phyloP scores from a whole-genome alignment of 495 filamentous ascomycete species.

The Talaromyces proteolyticus region DNA sequence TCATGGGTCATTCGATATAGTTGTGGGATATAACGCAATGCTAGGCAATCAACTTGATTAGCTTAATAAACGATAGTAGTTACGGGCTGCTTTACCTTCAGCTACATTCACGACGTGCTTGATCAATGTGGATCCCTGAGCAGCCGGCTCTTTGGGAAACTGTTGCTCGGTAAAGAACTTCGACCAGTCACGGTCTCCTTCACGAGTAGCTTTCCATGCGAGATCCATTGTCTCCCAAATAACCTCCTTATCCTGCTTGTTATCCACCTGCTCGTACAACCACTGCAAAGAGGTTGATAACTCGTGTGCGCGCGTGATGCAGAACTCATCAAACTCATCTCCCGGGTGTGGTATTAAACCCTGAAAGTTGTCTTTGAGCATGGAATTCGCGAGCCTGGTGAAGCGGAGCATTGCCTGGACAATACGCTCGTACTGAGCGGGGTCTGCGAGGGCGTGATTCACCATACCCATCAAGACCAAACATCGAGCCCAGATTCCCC shows the following conservation, averaged over 20 bases:
- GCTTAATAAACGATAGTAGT: neutral
- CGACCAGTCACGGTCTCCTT: slow-evolving; percentile 5
- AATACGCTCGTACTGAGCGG: slow-evolving; percentile 15
- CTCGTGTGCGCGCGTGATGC: slow-evolving; percentile 6
- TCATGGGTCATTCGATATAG: slow-evolving; percentile 25
- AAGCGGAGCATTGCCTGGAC: slow-evolving; percentile 28
- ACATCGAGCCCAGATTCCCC: slow-evolving; percentile 52
- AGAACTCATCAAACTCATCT: slow-evolving; percentile 17
- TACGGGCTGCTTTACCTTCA: slow-evolving; percentile 24
- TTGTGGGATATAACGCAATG: slow-evolving; percentile 5
- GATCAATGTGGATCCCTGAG: slow-evolving; percentile 3
- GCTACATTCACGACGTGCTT: slow-evolving; percentile 43
- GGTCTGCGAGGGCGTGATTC: slow-evolving; percentile 33
- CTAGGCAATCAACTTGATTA: neutral
- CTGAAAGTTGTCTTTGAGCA: slow-evolving; percentile 46
- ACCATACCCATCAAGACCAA: slow-evolving; percentile 47
- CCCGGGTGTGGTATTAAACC: slow-evolving; percentile 40
- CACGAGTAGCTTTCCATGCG: slow-evolving; percentile 5
- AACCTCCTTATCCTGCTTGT: slow-evolving; percentile 4
- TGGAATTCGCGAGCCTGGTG: slow-evolving; percentile 26
- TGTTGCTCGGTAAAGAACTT: slow-evolving; percentile 6
- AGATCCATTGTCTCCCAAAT: slow-evolving; percentile 7
- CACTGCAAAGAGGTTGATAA: slow-evolving; percentile 5
- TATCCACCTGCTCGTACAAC: slow-evolving; percentile 6
- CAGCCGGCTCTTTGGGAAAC: slow-evolving; percentile 6